Percentiles rank a stretch among this genome's conserved stretches.
These are phyloP conservation scores for Melampsora occidentalis DNA, from an alignment of 1,284 basidiomycete genomes.

Conservation along the genomic window DNA sequence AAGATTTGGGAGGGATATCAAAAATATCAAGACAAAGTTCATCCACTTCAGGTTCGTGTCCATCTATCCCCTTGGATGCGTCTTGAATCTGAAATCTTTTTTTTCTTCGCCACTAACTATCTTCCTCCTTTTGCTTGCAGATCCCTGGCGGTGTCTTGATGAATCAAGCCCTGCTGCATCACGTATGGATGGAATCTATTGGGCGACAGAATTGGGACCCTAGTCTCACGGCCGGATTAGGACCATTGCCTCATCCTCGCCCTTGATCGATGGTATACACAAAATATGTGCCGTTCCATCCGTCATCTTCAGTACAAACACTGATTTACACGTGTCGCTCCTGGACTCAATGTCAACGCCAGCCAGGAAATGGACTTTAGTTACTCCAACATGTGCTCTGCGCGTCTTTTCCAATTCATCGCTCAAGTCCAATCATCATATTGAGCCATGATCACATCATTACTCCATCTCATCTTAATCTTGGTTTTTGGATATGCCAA, in stretches of 20 bases:
- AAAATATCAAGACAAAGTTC: conserved; percentile 46
- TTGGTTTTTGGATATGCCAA: too few relatives aligned
- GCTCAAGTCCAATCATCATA: too few relatives aligned
- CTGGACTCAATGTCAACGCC: too few relatives aligned
- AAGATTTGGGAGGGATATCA: conserved; percentile 50
- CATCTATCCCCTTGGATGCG: background rate
- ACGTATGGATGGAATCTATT: conserved; percentile 48
- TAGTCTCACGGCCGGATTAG: background rate
- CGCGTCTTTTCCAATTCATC: too few relatives aligned
- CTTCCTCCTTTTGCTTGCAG: conserved; percentile 28
- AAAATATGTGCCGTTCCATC: too few relatives aligned
- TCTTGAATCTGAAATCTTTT: background rate
- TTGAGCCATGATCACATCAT: too few relatives aligned
- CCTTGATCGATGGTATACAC: too few relatives aligned
- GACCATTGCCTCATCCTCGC: background rate
- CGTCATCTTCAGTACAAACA: too few relatives aligned
- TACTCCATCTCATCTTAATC: too few relatives aligned
- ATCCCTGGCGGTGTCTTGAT: conserved; percentile 48
- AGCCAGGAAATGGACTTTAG: too few relatives aligned
- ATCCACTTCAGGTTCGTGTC: conserved; percentile 47
- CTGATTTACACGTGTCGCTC: too few relatives aligned
- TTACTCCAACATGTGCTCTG: too few relatives aligned
- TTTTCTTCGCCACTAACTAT: background rate
- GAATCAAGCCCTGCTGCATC: conserved; percentile 48
- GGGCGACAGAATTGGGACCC: conserved; percentile 47